Evolutionary conservation across 1,139 yeast species (phyloP), one percentile per base, ranked within the genome.

Genomic region (Kurtzmaniella quercitrusa): DNA sequence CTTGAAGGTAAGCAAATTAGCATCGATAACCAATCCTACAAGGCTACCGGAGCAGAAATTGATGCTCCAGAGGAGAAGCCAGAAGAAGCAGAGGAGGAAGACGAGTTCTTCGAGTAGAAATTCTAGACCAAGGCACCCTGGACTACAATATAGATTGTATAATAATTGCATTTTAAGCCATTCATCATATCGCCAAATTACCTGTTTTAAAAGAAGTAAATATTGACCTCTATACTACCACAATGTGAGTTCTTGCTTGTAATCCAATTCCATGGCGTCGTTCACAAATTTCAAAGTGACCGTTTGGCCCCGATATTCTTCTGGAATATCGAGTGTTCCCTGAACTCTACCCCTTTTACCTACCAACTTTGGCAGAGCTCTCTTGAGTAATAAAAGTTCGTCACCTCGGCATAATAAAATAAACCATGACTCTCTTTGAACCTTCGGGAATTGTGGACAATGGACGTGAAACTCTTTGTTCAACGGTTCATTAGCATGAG

Each of bases 401-500:
- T 65, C 66, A 2, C 54, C 53, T 2, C 60, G 54, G 51, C 80
- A 76, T 7, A 84, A 63, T 40, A 91, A 76, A 8, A 84, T 75
- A 60, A 93, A 88, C 98, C 98, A 94, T 0, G 95, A 81, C 59
- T 93, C 98, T 54, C 91, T 84, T 63, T 94, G 99, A 1, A 84
- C 72, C 60, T 93, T 91, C 38, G 96, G 96, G 65, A 87, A 93
- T 51, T 78, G 80, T 2, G 95, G 94, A 47, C 93, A 73, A 55
- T 83, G 80, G 47, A 88, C 79, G 47, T 77, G 78, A 64, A 78
- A 86, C 44, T 81, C 87, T 4, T 66, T 63, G 49, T 74, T 80
- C 44, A 74, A 63, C 11, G 86, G 81, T 18, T 56, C 60, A 47
- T 80, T 81, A 30, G 66, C 66, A 59, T 84, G 94, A 7, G 56